Evolutionary conservation across 2,329 filamentous ascomycete genomes (phyloP), one percentile per base, ranked within the genome.

Genomic region (Aspergillus pseudoterreus): DNA sequence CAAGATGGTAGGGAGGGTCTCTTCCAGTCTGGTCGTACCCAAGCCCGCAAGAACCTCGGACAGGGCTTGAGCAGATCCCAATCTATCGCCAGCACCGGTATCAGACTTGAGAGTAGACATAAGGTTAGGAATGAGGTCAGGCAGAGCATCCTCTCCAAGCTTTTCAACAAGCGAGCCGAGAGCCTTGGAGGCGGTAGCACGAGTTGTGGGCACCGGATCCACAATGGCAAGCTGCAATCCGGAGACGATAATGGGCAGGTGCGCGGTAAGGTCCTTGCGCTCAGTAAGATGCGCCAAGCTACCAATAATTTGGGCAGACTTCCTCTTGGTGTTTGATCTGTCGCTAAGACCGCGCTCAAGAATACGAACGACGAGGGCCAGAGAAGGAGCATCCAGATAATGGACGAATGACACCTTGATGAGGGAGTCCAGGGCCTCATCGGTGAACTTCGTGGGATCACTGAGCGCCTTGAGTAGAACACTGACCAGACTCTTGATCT

Each of bases 391-490:
- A 71, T 99, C 94, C n/a, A 99, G 82, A 67, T 97, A 99, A 73
- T 99, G 94, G 12, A 96, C 86, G 68, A 99, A 99, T 45, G 91
- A 91, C n/a, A 99, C 89, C 75, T 96, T 96, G 77, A 99, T 96
- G 52, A 99, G 82, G 0, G 90, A 80, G 69, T 99, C 92, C 54
- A 99, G 78, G 14, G 94, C 94, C 60, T 95, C 89, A 64, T 99
- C 92, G 0, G 95, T 99, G 74, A 96, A 90, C 68, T 94, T 97
- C 0, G 92, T 99, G 1, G 94, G 92, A 68, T 99, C 94, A 64
- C 94, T 99, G 53, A 99, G 83, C 56, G 94, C 95, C 74, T 96
- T 97, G 61, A 99, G 85, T 32, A 99, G 82, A 51, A 96, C 88
- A 63, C 87, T 86, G 52, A 97, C 92, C 12, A 97, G 80, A 57